Base-by-base conservation (phyloP, 176 grass and related monocot species). In the Oryza nivara region DNA sequence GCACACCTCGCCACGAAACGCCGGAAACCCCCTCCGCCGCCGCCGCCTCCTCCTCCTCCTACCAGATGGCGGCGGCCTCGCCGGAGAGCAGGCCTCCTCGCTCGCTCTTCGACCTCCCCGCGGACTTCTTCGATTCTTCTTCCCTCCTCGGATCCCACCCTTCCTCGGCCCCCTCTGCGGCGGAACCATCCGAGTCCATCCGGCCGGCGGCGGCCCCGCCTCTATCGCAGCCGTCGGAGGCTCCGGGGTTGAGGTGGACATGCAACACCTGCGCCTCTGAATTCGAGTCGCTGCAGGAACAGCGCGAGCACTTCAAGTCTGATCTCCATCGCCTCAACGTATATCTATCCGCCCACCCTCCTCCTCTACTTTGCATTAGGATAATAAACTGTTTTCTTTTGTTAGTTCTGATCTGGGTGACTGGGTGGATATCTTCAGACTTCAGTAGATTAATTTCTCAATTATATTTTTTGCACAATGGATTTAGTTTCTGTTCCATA, bases 251-350 rank as follows among this genome's bases (percentile, higher is more conserved):
- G 67, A 80, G 96, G 70, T 99, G 96, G 89, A 99, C 96, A 69
- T 99, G 96, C 61, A 85, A 99, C 60, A 96, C 88, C 40, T 99
- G 96, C 84, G 86, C 77, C 17, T 58, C 80, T 2, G 96, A 96
- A 77, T 99, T 99, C 34, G 93, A 99, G 4, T 96, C 96, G 2
- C 96, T 99, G 20, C 83, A 87, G 58, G 93, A 96, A 77, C 96
- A 99, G 74, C 93, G 96, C 1, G 91, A 91, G 35, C 96, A 96
- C 93, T 99, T 99, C 91, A 99, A 99, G 63, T 91, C 96, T 43
- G 96, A 99, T 73, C 80, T 99, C 75, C 96, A 99, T 63, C 91
- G 93, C 83, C 91, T 99, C 58, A 96, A 99, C 66, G 96, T 98
- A 90, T 98, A 90, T 86, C 15, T 48, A 28, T 58, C 19, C 46